Percentiles rank a stretch among this genome's conserved stretches.
These are phyloP conservation scores for Fomitopsis serialis DNA, from an alignment of 768 basidiomycete genomes.

Conservation along the genomic window DNA sequence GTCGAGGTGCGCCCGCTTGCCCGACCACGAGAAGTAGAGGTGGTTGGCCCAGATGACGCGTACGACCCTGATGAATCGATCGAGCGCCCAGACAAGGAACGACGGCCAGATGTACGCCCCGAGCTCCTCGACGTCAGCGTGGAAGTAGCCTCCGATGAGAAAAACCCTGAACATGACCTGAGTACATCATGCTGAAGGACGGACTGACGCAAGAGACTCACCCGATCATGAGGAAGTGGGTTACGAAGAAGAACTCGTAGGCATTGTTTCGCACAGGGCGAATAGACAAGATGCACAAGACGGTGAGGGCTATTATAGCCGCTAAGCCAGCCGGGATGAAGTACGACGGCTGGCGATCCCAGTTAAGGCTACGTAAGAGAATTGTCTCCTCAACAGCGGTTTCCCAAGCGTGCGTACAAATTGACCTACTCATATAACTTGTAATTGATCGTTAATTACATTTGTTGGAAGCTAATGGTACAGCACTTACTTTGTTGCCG, in stretches of 20 bases:
- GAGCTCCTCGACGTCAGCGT: conserved; percentile 17
- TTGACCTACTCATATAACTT: background rate
- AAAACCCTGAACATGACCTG: conserved; percentile 19
- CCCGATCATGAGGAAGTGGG: conserved; percentile 41
- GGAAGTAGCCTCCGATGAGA: conserved; percentile 27
- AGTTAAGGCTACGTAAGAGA: background rate
- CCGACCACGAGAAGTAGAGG: conserved; percentile 29
- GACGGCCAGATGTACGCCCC: conserved; percentile 43
- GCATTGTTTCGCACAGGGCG: conserved; percentile 38
- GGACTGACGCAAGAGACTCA: conserved; percentile 18
- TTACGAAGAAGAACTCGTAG: conserved; percentile 50
- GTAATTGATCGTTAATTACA: no score
- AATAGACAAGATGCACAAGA: conserved; percentile 43
- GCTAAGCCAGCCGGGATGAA: conserved; percentile 23
- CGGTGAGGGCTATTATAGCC: conserved; percentile 33
- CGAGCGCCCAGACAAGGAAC: conserved; percentile 50
- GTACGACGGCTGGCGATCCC: background rate
- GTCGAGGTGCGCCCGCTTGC: conserved; percentile 24
- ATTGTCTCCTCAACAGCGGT: background rate
- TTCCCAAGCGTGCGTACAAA: no score
- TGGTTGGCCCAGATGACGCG: conserved; percentile 42
- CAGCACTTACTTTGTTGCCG: conserved; percentile 31
- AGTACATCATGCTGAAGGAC: background rate
- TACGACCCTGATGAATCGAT: conserved; percentile 42
- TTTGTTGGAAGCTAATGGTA: background rate